These are phyloP conservation scores for Fusarium subtropicale DNA, from an alignment of 2,329 filamentous ascomycete genomes.

Conservation along the genomic window DNA sequence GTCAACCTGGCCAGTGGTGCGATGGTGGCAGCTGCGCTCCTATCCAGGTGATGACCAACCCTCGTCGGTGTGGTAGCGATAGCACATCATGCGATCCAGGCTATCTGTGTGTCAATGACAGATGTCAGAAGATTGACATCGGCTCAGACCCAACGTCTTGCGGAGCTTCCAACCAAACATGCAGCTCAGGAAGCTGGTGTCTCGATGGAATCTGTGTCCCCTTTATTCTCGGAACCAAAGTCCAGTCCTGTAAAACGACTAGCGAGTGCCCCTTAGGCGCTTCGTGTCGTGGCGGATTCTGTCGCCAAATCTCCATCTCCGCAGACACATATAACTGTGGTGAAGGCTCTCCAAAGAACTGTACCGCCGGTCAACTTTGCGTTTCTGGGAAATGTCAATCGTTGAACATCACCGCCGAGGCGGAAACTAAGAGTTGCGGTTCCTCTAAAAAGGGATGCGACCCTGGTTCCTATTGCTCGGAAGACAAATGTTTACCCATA, in stretches of 20 bases:
- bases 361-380: conserved; percentile 26
- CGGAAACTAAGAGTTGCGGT: conserved; percentile 11
- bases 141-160: conserved; percentile 32
- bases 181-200: conserved; percentile 37
- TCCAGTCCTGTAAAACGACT: conserved; percentile 25
- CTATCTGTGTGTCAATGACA: conserved; percentile 32
- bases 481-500: conserved; percentile 13
- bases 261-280: conserved; percentile 19
- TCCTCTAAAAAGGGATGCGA: conserved; percentile 1
- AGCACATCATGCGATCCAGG: conserved; percentile 17
- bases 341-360: conserved; percentile 6
- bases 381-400: conserved; percentile 22
- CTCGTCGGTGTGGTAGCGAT: conserved; percentile 18
- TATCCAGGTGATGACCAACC: conserved; percentile 28
- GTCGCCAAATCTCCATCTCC: conserved; percentile 27
- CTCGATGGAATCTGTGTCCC: conserved; percentile 35
- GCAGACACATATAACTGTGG: conserved; percentile 30
- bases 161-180: conserved; percentile 17
- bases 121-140: conserved; percentile 31
- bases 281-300: conserved; percentile 16
- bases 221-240: conserved; percentile 32
- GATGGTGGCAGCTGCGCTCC: conserved; percentile 23
- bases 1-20: conserved; percentile 35
- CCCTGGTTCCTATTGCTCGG: conserved; percentile 25
- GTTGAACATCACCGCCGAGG: conserved; percentile 13